Evolutionary conservation across 257 asterid species (phyloP), one percentile per base, ranked within the genome.

Genomic region (Plectranthus barbatus): DNA sequence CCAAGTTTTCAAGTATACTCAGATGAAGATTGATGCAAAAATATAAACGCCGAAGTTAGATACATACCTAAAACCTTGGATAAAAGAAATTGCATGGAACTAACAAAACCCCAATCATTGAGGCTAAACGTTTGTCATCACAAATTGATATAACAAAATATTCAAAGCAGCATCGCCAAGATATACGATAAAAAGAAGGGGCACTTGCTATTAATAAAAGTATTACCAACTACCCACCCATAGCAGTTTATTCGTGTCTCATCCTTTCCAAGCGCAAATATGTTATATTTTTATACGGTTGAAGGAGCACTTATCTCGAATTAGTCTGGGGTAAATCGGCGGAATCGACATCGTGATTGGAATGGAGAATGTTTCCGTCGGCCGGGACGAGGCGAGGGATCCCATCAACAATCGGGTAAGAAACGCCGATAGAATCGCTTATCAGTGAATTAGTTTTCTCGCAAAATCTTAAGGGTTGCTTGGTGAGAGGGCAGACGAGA

Each of bases 311-410:
- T 57, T 57, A 57, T 11, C 63, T 57, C 0, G 62, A 56, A 37
- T 18, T 21, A 37, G 47, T 10, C 62, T 15, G 62, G 17, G 62
- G 14, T 11, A 47, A 17, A 36, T 9, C 62, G 11, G 62, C 29
- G 31, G 51, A 46, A 17, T 47, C 24, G 26, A 9, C 26, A 19
- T 57, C 34, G 37, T 12, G 63, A 37, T 57, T 44, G 47, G 62
- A 12, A 12, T 37, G 3, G 34, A 57, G 63, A 5, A 57, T 11
- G 21, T 18, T 57, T 2, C 49, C 63, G 13, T 56, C 62, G 62
- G 62, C 47, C 19, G 62, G 62, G 23, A 56, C 62, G 48, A 56
- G 62, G 62, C 48, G 49, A 11, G 63, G 63, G 20, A 57, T 57
- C 12, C 63, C 49, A 6, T 57, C 48, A 1, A 57, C 36, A n/a